These are phyloP conservation scores for Sporothrix globosa DNA, from an alignment of 2,329 filamentous ascomycete genomes.

Conservation along the genomic window DNA sequence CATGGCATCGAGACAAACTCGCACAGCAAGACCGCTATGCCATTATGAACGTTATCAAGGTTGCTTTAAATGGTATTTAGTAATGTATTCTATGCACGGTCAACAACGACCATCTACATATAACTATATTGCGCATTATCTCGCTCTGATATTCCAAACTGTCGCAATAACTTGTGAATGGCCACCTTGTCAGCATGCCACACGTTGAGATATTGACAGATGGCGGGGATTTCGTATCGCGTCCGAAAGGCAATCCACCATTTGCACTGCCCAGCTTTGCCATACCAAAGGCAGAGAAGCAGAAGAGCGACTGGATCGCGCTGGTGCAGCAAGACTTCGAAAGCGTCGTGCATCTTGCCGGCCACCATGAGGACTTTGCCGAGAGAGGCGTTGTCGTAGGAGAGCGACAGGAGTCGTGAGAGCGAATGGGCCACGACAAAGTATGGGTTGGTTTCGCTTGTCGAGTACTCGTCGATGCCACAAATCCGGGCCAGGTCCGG, in stretches of 20 bases:
- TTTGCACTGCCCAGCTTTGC: constrained; percentile 12
- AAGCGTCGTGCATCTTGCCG: neutral
- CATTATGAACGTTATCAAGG: neutral
- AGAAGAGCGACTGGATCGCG: constrained; percentile 33
- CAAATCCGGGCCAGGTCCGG: constrained; percentile 38
- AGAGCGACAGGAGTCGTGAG: constrained; percentile 1
- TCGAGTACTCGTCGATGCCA: constrained; percentile 33
- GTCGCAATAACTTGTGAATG: neutral
- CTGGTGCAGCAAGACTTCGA: constrained; percentile 14
- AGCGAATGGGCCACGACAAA: constrained; percentile 31
- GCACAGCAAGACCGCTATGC: neutral
- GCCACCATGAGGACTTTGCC: constrained; percentile 5
- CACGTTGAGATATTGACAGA: constrained; percentile 30
- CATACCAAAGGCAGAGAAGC: constrained; percentile 32
- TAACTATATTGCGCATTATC: neutral
- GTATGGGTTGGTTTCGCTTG: constrained; percentile 27
- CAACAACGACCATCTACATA: neutral
- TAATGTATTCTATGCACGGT: neutral
- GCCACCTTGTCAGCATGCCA: constrained; percentile 20
- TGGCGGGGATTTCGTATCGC: constrained; percentile 31
- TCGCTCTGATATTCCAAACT: neutral
- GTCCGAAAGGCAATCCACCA: constrained; percentile 36
- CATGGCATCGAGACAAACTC: neutral
- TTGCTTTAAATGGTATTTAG: neutral
- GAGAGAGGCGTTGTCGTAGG: neutral